Evolutionary conservation across 2,329 filamentous ascomycete genomes (phyloP).

Genomic region (Colletotrichum sp.): DNA sequence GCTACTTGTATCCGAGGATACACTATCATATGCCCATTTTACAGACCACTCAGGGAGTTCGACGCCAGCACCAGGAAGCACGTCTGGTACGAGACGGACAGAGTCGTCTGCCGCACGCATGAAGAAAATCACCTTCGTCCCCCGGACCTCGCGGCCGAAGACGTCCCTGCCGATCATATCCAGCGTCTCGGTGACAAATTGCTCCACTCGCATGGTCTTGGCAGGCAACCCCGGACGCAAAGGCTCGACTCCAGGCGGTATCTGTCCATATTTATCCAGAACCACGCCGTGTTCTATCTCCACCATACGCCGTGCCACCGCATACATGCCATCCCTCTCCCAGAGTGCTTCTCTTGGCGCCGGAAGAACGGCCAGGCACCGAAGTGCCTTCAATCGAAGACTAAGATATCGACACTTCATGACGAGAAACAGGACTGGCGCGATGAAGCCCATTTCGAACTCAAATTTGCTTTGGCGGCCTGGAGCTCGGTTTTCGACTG

Average conservation of each 20-base stretch:
- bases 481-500: background rate
- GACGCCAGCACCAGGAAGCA: background rate
- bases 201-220: background rate
- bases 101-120: background rate
- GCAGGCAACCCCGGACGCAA: background rate
- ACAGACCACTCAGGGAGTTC: background rate
- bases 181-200: background rate
- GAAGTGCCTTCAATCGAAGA: conserved; percentile 40
- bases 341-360: conserved; percentile 24
- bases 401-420: conserved; percentile 29
- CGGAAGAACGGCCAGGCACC: conserved; percentile 26
- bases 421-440: background rate
- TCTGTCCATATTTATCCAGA: background rate
- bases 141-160: background rate
- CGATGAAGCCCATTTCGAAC: conserved; percentile 13
- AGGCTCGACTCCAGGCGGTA: background rate
- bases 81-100: background rate
- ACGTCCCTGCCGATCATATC: background rate
- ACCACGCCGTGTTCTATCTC: conserved; percentile 15
- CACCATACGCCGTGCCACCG: background rate
- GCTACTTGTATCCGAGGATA: background rate
- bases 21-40: background rate
- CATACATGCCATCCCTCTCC: conserved; percentile 9
- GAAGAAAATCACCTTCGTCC: background rate
- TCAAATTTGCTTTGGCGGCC: background rate